phyloP scores from a whole-genome alignment of 2,329 filamentous ascomycete genomes.

The Apiospora rasikravindrae region DNA sequence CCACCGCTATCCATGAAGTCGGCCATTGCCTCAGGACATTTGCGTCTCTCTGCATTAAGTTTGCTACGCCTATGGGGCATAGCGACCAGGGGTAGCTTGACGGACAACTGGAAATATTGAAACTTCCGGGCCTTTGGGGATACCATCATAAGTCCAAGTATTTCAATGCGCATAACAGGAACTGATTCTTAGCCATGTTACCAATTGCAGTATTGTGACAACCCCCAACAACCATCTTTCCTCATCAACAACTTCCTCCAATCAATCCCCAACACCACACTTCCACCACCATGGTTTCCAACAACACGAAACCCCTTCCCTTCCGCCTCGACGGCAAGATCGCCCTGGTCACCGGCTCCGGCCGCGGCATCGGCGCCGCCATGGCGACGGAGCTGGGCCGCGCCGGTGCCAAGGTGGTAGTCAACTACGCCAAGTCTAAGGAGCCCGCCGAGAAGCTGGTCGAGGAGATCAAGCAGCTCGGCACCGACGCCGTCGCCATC shows the following conservation, averaged over 20 bases:
- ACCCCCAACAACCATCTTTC: too few relatives aligned
- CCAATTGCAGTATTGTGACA: too few relatives aligned
- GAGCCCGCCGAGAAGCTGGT: conserved; percentile 32
- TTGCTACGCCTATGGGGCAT: too few relatives aligned
- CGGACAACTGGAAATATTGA: not conserved
- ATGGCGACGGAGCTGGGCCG: conserved; percentile 53
- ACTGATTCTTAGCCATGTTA: too few relatives aligned
- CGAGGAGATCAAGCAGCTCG: conserved; percentile 62
- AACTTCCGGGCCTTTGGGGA: not conserved
- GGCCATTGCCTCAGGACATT: too few relatives aligned
- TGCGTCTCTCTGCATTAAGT: too few relatives aligned
- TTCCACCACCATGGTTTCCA: not conserved
- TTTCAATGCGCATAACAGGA: too few relatives aligned
- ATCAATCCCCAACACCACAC: too few relatives aligned
- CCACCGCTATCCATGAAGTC: too few relatives aligned
- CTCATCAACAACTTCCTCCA: too few relatives aligned
- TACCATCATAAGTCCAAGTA: too few relatives aligned
- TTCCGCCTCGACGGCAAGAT: conserved; percentile 25
- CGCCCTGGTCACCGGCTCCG: conserved; percentile 39
- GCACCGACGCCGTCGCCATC: conserved; percentile 51
- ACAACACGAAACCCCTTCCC: not conserved
- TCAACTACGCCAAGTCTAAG: conserved; percentile 34
- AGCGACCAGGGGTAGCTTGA: too few relatives aligned
- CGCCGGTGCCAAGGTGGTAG: conserved; percentile 41
- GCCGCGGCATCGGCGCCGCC: conserved; percentile 66